Base-by-base conservation (phyloP, 73 alveolate species). In the Paramecium primaurelia region DNA sequence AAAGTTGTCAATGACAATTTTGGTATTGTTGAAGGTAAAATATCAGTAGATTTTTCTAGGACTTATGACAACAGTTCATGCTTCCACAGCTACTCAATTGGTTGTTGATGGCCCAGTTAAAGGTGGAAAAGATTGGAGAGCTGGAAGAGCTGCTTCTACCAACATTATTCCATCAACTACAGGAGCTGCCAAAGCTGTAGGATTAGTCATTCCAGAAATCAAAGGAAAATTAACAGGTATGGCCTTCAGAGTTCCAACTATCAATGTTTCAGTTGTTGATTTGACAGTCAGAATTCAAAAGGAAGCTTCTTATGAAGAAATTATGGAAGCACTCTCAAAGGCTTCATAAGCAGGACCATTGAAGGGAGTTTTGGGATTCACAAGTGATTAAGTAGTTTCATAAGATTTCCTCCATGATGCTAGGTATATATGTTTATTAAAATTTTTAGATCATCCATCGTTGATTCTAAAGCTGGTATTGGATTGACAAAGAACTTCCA, bases 41-140 rank as follows among this genome's bases (percentile, higher is more conserved):
- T n/a, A 37, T 18, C 60, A 38, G 60, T 75, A 75, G 2, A 36
- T 22, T 36, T 38, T 38, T 4, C 6, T 54, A 75, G 88, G 99
- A 37, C 94, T 98, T 59, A 97, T 98, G 99, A 98, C 99, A 75
- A 98, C 99, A 1, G 99, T 98, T 58, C 99, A 98, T 77, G 98
- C 99, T 54, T 93, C 96, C 85, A 98, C 99, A 28, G 98, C 98
- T 64, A 96, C 96, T 92, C 97, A 98, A 93, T 93, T 95, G 58
- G 96, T 99, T 20, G 99, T 98, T 6, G 99, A 98, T 90, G 99
- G 99, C 77, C 99, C 99, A 42, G 93, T 99, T 22, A 97, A 97
- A 94, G 99, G 99, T 26, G 99, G 99, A 22, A 98, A 98, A 93
- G 99, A 95, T 94, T 98, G 99, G 99, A 96, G 99, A 77, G 99